phyloP scores from a whole-genome alignment of 2,329 filamentous ascomycete genomes.

The Samsoniella hepiali region DNA sequence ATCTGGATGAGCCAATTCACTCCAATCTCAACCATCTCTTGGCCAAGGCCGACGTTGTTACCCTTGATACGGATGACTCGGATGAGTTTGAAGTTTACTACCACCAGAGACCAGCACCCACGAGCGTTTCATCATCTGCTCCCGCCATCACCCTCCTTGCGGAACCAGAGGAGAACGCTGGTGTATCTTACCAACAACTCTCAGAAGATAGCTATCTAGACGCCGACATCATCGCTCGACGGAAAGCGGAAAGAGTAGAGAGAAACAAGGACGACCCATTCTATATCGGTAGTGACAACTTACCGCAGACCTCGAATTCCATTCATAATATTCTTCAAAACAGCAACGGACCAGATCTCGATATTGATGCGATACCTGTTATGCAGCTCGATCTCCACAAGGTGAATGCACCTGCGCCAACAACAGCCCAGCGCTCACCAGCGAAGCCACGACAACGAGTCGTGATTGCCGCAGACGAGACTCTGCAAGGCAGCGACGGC shows the following conservation, averaged over 20 bases:
- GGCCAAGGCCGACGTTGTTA: slow-evolving; percentile 50
- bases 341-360: slow-evolving; percentile 73
- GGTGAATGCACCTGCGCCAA: slow-evolving; percentile 31
- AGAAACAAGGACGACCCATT: slow-evolving; percentile 92
- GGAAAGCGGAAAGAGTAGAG: slow-evolving; percentile 73
- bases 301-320: slow-evolving; percentile 66
- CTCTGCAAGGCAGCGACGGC: slow-evolving; percentile 54
- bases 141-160: slow-evolving; percentile 55
- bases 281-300: slow-evolving; percentile 67
- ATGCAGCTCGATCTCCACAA: slow-evolving; percentile 82
- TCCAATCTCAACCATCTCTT: slow-evolving; percentile 67
- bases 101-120: slow-evolving; percentile 51
- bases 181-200: slow-evolving; percentile 57
- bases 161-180: slow-evolving; percentile 47
- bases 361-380: slow-evolving; percentile 93
- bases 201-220: slow-evolving; percentile 66
- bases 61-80: slow-evolving; percentile 50
- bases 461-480: slow-evolving; percentile 71
- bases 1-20: slow-evolving; percentile 81
- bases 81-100: slow-evolving; percentile 69
- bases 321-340: slow-evolving; percentile 72
- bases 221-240: slow-evolving; percentile 67
- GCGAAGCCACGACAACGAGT: slow-evolving; percentile 56
- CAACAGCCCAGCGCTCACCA: slow-evolving; percentile 33
- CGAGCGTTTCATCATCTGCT: slow-evolving; percentile 47